Percentiles rank a stretch among this genome's conserved stretches.
These are phyloP conservation scores for Alternaria sp. DNA, from an alignment of 2,329 filamentous ascomycete genomes.

Conservation along the genomic window DNA sequence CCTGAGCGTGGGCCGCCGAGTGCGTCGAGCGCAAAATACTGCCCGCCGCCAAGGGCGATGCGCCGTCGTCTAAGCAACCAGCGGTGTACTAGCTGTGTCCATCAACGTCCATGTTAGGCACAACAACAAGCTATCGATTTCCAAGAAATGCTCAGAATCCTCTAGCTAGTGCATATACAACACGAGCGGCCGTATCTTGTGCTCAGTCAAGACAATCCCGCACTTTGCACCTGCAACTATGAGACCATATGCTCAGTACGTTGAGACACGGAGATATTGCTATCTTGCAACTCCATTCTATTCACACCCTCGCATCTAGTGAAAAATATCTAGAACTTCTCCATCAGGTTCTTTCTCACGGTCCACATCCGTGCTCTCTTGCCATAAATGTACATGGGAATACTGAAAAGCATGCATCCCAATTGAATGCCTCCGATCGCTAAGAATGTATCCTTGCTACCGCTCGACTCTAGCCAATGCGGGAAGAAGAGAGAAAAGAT, in stretches of 20 bases:
- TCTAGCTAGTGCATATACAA: neutral
- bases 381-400: conserved; percentile 94
- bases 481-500: conserved; percentile 80
- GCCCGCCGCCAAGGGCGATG: conserved; percentile 26
- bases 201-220: neutral
- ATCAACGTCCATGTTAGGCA: neutral
- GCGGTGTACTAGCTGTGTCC: conserved; percentile 11
- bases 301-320: neutral
- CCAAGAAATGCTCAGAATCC: neutral
- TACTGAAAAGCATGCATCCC: conserved; percentile 74
- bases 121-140: neutral
- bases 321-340: conserved; percentile 65
- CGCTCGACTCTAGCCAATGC: conserved; percentile 77
- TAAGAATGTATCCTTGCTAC: conserved; percentile 80
- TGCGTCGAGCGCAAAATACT: conserved; percentile 38
- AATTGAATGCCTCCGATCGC: conserved; percentile 88
- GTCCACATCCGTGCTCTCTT: conserved; percentile 96
- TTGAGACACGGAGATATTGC: neutral
- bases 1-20: conserved; percentile 31
- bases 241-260: neutral
- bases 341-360: conserved; percentile 84
- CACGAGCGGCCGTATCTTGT: neutral
- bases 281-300: neutral
- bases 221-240: neutral
- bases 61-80: conserved; percentile 19